These are phyloP conservation scores for Penicillium coprophilum DNA, from an alignment of 495 filamentous ascomycete genomes.

Conservation along the genomic window DNA sequence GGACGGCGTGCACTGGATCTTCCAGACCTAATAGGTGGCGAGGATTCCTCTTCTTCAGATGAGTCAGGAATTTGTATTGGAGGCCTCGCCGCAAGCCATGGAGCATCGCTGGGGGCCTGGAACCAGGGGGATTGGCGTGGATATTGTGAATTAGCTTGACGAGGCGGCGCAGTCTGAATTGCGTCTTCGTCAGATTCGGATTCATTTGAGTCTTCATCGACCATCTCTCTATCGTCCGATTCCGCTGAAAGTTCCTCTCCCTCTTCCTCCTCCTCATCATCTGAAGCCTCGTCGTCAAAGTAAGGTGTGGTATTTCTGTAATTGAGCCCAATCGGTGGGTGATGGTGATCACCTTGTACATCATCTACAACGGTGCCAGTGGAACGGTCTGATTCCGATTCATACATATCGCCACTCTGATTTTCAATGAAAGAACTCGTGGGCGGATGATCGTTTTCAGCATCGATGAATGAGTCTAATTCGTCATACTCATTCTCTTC, in stretches of 20 bases:
- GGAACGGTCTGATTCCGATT: constrained; percentile 2
- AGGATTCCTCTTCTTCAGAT: background rate
- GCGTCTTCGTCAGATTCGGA: constrained; percentile 11
- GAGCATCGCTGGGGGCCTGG: background rate
- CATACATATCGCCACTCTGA: constrained; percentile 7
- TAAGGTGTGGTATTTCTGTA: constrained; percentile 1
- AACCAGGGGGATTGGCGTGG: background rate
- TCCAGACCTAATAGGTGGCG: background rate
- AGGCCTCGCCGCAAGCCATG: constrained; percentile 4
- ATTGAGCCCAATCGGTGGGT: background rate
- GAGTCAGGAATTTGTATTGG: background rate
- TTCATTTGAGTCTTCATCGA: constrained; percentile 14
- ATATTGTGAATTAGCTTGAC: background rate
- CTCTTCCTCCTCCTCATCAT: too few relatives aligned
- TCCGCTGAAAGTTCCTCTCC: background rate
- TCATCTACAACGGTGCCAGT: constrained; percentile 2
- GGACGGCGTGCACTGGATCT: background rate
- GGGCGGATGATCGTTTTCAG: constrained; percentile 24
- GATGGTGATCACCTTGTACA: background rate
- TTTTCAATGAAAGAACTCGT: constrained; percentile 4
- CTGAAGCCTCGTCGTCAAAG: constrained; percentile 9
- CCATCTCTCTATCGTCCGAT: constrained; percentile 7
- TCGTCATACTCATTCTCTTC: constrained; percentile 39
- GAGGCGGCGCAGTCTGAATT: background rate
- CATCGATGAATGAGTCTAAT: constrained; percentile 43